Conservation (phyloP, 1,139 yeast species). For the Hyphopichia pseudoburtonii region DNA sequence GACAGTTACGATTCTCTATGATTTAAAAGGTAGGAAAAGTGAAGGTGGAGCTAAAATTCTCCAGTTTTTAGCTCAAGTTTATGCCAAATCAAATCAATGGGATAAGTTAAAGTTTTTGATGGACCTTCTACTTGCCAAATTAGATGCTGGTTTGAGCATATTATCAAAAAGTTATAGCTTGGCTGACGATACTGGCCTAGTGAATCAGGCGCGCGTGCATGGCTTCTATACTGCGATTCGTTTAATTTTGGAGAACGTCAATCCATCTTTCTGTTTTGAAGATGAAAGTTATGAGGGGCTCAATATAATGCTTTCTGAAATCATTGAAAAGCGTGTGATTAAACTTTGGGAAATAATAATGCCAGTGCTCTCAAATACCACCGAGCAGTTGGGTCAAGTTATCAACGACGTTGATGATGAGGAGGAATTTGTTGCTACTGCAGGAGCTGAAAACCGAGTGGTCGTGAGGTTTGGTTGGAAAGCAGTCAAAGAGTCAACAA, state of each 20-base stretch:
- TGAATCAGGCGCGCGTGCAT: conserved; percentile 64
- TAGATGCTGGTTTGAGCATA: conserved; percentile 13
- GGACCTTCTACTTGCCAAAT: conserved; percentile 25
- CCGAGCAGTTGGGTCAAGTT: conserved; percentile 25
- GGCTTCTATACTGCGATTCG: conserved; percentile 63
- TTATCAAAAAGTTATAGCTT: background rate
- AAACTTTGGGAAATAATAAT: conserved; percentile 56
- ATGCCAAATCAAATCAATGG: conserved; percentile 14
- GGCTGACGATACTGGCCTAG: too few relatives aligned
- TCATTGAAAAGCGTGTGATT: conserved; percentile 13
- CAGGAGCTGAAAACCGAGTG: conserved; percentile 44
- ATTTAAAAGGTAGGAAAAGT: conserved; percentile 67
- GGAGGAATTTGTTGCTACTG: conserved; percentile 9
- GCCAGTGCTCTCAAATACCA: conserved; percentile 61
- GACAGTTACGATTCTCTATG: conserved; percentile 47
- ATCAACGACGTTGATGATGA: conserved; percentile 25
- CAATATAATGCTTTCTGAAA: background rate
- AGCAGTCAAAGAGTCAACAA: conserved; percentile 74
- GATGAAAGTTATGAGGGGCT: too few relatives aligned
- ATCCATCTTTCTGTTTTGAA: conserved; percentile 7
- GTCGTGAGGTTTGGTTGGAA: conserved; percentile 80
- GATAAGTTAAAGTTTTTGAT: conserved; percentile 25
- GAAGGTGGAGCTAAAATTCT: conserved; percentile 80
- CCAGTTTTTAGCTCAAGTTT: conserved; percentile 43
- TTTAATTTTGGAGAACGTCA: conserved; percentile 40